Base-by-base conservation (phyloP, 345 rosid species). In the Gossypioides kirkii region DNA sequence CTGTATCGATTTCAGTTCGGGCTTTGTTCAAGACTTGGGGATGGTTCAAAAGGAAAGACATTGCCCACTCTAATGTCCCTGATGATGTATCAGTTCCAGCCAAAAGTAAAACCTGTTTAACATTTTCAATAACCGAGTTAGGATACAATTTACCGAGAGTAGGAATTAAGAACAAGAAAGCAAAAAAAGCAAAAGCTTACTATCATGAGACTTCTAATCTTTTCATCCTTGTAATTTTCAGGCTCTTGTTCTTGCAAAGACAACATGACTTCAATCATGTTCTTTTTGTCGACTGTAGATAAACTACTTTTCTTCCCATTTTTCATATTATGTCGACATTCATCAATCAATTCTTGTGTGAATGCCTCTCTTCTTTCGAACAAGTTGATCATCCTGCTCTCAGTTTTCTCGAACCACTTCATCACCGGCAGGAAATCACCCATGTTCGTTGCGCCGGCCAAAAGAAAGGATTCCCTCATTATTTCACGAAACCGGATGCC, bases 201-300 rank as follows among this genome's bases (percentile, higher is more conserved):
- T n/a, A 71, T 65, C 22, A 82, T 74, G 65, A 86, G 72, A 43
- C 86, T 82, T 66, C 74, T 80, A 22, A 89, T 80, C 5, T 71
- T 76, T 5, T 75, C 76, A 63, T 91, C 91, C 6, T 74, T 77
- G 72, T 86, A 89, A 53, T 80, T 72, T 25, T 83, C 81, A 2
- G 90, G 86, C 2, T 87, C 88, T 1, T n/a, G n/a, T n/a, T 83
- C 77, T 80, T 86, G 86, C 71, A 86, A 69, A 0, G 83, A 79
- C 32, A 89, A 61, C 77, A 87, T 69, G 67, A 80, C 86, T 20
- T 84, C 86, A 12, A 87, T 75, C 88, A 83, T 73, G 12, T 81
- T 86, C 74, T 50, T 73, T 59, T 62, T 80, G 36, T 22, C 73
- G n/a, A 14, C 70, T 26, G 41, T 56, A 9, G 22, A 13, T 20